Evolutionary conservation across 1,284 basidiomycete species (phyloP), one percentile per base, ranked within the genome.

Genomic region (Irpex sp.): DNA sequence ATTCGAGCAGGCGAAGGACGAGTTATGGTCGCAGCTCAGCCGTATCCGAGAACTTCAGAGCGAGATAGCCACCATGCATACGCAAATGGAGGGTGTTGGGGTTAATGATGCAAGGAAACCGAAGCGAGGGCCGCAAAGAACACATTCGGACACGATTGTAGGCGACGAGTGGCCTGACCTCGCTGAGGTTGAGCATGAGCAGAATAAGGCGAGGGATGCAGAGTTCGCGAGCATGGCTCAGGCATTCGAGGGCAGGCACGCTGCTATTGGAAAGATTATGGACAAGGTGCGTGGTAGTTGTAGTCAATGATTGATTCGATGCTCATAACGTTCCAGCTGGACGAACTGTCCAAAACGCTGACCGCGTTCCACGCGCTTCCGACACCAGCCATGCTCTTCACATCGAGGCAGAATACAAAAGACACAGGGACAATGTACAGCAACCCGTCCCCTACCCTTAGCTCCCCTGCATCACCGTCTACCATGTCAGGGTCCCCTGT

Each of bases 191-290:
- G 77, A 74, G 40, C 75, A 77, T 64, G 75, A 71, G 54, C 67
- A 67, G 60, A 73, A 74, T 62, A 68, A 69, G 44, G 76, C 71
- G 40, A 79, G 85, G 63, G 87, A 88, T 65, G 83, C 83, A 60
- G 86, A 90, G 69, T 92, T 92, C 72, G 79, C 82, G 6, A 84
- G 79, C 64, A 77, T 91, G 44, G 81, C 86, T 7, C 80, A 84
- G 64, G 84, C 85, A 68, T 92, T 92, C 72, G 81, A 83, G 60
- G 85, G 85, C 13, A 80, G 88, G 57, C 89, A 86, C 70, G 81
- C 84, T 61, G 82, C 85, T 38, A 88, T 91, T 34, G 81, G 85
- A 60, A 81, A 79, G 47, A 87, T 92, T 44, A 91, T 92, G 90
- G 72, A 72, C 71, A 90, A 89, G 81, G 90, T 88, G 63, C 48